Percentiles rank a stretch among this genome's conserved stretches.
Evolutionary conservation across 2,329 filamentous ascomycete genomes (phyloP).

Genomic region (Boeremia exigua): DNA sequence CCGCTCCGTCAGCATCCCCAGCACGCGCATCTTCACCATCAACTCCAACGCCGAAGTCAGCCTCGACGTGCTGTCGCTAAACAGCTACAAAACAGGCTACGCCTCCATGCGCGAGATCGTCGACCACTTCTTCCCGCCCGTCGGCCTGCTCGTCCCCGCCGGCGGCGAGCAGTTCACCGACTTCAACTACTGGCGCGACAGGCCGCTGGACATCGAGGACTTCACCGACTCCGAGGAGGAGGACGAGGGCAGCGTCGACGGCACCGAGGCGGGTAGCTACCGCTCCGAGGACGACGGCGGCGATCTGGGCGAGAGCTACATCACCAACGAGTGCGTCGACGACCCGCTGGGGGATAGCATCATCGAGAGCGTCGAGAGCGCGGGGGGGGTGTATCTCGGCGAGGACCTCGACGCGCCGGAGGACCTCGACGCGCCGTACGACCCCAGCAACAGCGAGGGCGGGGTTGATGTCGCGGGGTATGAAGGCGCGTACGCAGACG

Average conservation of each 20-base stretch:
- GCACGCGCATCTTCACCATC: slow-evolving; percentile 95
- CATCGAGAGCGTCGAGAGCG: slow-evolving; percentile 57
- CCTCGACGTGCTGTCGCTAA: slow-evolving; percentile 85
- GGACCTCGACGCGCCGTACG: slow-evolving; percentile 19
- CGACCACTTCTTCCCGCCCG: slow-evolving; percentile 96
- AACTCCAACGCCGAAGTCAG: slow-evolving; percentile 97
- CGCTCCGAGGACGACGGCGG: slow-evolving; percentile 60
- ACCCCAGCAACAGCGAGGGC: slow-evolving; percentile 25
- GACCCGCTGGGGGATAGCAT: slow-evolving; percentile 56
- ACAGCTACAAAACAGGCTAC: slow-evolving; percentile 95
- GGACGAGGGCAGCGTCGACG: slow-evolving; percentile 50
- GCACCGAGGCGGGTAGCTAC: slow-evolving; percentile 50
- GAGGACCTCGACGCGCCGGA: slow-evolving; percentile 24
- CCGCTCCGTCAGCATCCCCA: slow-evolving; percentile 92
- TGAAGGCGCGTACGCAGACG: slow-evolving; percentile 33
- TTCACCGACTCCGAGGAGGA: slow-evolving; percentile 79
- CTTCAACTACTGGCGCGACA: slow-evolving; percentile 94
- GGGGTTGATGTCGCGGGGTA: background rate
- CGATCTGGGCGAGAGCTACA: slow-evolving; percentile 59
- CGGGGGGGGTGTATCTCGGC: slow-evolving; percentile 19
- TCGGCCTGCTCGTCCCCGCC: slow-evolving; percentile 82
- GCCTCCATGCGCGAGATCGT: slow-evolving; percentile 97
- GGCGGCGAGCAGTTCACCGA: slow-evolving; percentile 96
- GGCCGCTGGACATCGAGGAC: slow-evolving; percentile 81
- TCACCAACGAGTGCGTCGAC: slow-evolving; percentile 60